Percentiles rank a stretch among this genome's conserved stretches.
phyloP scores from a whole-genome alignment of 148 eudicot species.

The Rhododendron williamsianum region DNA sequence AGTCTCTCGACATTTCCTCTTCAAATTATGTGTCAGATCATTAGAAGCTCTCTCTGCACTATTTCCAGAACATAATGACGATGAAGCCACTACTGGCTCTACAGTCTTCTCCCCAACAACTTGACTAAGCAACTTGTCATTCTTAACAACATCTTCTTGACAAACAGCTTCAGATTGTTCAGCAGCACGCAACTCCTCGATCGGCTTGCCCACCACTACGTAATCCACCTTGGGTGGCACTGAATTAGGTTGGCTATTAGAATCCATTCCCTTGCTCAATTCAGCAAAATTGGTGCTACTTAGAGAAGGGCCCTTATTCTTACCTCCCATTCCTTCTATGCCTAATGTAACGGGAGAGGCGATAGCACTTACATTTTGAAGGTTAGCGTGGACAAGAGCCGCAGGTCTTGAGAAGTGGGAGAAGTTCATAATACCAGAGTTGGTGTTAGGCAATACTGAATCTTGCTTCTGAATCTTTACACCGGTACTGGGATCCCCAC shows the following conservation, averaged over 20 bases:
- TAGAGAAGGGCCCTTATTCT: conserved; percentile 24
- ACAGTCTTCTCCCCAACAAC: conserved; percentile 29
- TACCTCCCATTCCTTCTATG: conserved; percentile 23
- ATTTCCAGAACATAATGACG: conserved; percentile 92
- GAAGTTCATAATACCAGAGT: conserved; percentile 59
- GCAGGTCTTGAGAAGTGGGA: conserved; percentile 67
- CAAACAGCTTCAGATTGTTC: conserved; percentile 20
- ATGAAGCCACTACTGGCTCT: conserved; percentile 63
- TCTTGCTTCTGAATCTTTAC: conserved; percentile 41
- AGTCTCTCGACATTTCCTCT: conserved; percentile 59
- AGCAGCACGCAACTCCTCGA: conserved; percentile 23
- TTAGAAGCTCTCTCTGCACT: conserved; percentile 68
- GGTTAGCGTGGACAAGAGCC: conserved; percentile 37
- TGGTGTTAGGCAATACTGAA: conserved; percentile 32
- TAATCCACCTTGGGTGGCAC: conserved; percentile 20
- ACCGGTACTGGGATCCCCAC: conserved; percentile 24
- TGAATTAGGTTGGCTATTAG: conserved; percentile 20
- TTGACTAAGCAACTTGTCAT: background rate
- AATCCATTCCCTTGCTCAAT: conserved; percentile 29
- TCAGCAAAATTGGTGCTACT: conserved; percentile 23
- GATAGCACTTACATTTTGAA: conserved; percentile 12
- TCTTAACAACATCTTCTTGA: conserved; percentile 18
- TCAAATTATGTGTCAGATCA: conserved; percentile 44
- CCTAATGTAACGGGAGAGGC: conserved; percentile 19
- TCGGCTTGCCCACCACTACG: conserved; percentile 22